Evolutionary conservation across 139 green algal genomes (phyloP).

Genomic region (Tetraselmis chui): DNA sequence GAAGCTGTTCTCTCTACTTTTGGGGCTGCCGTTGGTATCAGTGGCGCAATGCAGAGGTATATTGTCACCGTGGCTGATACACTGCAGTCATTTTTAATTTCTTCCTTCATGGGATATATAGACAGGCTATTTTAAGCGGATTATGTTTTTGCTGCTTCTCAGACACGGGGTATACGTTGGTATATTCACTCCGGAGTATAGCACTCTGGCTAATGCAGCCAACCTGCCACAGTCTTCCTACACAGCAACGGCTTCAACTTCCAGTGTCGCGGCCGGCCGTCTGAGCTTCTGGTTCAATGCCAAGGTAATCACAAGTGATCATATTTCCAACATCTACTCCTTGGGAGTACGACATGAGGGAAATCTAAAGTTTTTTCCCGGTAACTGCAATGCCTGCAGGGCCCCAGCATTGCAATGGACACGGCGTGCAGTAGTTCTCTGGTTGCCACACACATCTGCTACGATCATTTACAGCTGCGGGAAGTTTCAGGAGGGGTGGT

Average conservation of each 20-base stretch:
- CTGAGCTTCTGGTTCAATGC: neutral
- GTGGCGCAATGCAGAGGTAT: neutral
- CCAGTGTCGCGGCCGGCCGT: neutral
- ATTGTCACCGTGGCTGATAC: conserved; percentile 7
- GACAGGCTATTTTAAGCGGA: conserved; percentile 5
- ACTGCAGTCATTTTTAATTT: too few species aligned
- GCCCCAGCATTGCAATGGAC: conserved; percentile 46
- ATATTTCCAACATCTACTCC: too few species aligned
- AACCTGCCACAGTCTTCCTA: neutral
- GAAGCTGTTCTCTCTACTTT: conserved; percentile 12
- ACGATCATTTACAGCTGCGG: neutral
- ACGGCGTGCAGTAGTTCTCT: conserved; percentile 56
- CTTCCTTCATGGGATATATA: neutral
- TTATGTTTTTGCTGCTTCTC: too few species aligned
- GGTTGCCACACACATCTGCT: conserved; percentile 24
- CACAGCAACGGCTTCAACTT: neutral
- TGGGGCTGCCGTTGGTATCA: conserved; percentile 3
- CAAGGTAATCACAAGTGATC: neutral
- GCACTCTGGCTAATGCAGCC: neutral
- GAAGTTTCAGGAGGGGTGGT: neutral
- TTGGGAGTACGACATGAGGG: too few species aligned
- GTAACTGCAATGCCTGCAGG: conserved; percentile 43
- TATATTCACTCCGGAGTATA: neutral
- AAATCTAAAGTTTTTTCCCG: too few species aligned
- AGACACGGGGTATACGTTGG: neutral